Conservation (phyloP, 1,284 basidiomycete genomes). For the Entoloma clypeatum region DNA sequence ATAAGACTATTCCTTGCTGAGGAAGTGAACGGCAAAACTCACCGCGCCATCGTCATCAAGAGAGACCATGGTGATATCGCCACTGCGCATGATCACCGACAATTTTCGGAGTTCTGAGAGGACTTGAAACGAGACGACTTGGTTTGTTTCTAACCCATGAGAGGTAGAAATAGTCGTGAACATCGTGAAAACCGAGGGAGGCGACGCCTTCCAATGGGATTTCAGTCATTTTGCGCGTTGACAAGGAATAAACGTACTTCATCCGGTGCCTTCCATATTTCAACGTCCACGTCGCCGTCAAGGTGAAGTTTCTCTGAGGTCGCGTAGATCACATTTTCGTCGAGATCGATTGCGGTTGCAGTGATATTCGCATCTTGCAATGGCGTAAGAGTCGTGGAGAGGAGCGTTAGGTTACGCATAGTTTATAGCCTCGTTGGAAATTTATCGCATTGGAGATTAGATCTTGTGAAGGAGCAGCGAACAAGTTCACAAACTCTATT, state of each 20-base stretch:
- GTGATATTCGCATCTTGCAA: constrained; percentile 36
- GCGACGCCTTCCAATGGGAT: constrained; percentile 12
- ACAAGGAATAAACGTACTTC: constrained; percentile 16
- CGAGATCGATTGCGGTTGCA: constrained; percentile 61
- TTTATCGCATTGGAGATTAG: constrained; percentile 10
- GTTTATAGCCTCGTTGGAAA: constrained; percentile 4
- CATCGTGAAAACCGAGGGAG: constrained; percentile 29
- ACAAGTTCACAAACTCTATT: constrained; percentile 16
- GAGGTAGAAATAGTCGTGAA: constrained; percentile 34
- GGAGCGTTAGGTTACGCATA: constrained; percentile 44
- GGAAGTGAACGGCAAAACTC: too few relatives aligned
- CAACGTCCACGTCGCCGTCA: constrained; percentile 54
- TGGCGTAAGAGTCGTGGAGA: constrained; percentile 28
- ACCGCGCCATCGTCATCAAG: constrained; percentile 52
- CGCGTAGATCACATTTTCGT: constrained; percentile 59
- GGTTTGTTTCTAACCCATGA: constrained; percentile 24
- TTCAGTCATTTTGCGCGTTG: not conserved
- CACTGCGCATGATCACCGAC: constrained; percentile 63
- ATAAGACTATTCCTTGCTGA: constrained; percentile 7
- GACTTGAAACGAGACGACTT: constrained; percentile 61
- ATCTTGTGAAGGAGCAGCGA: constrained; percentile 4
- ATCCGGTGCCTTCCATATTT: constrained; percentile 50
- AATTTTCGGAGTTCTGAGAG: constrained; percentile 65
- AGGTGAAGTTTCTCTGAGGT: constrained; percentile 49
- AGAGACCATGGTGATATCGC: constrained; percentile 72